A percentile compares a stretch with the other conserved stretches of the same genome.
These are phyloP conservation scores for Cercospora berteroae DNA, from an alignment of 2,329 filamentous ascomycete species.

Conservation along the genomic window DNA sequence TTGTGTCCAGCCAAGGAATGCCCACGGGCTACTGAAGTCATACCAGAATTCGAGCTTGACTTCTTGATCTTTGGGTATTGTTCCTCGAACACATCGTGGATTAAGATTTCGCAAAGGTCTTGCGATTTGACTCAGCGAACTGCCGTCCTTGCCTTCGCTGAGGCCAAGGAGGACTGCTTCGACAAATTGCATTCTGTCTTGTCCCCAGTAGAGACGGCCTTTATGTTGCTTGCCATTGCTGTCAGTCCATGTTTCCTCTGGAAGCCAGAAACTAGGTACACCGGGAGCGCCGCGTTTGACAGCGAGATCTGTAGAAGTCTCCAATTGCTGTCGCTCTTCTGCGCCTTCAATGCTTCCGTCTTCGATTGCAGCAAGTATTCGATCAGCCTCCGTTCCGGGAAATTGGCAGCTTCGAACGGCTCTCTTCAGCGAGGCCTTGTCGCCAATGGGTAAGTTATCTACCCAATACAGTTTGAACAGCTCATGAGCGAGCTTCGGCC, in stretches of 20 bases:
- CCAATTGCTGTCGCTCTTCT: constrained; percentile 16
- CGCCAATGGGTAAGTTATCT: constrained; percentile 18
- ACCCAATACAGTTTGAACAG: constrained; percentile 28
- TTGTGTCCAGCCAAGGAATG: constrained; percentile 27
- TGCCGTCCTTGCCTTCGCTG: constrained; percentile 18
- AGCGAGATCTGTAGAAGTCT: constrained; percentile 23
- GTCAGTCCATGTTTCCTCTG: constrained; percentile 22
- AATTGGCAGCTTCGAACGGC: constrained; percentile 17
- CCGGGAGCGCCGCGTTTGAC: constrained; percentile 26
- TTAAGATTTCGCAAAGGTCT: constrained; percentile 15
- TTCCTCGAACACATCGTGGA: constrained; percentile 8
- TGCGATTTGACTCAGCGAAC: constrained; percentile 10
- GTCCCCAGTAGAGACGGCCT: constrained; percentile 29
- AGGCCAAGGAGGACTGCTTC: constrained; percentile 22
- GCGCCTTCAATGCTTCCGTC: constrained; percentile 23
- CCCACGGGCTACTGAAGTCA: constrained; percentile 28
- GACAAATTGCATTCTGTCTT: constrained; percentile 29
- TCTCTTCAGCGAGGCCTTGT: constrained; percentile 12
- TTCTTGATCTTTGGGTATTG: constrained; percentile 15
- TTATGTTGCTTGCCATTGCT: constrained; percentile 8
- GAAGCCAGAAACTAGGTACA: constrained; percentile 26
- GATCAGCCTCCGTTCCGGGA: background rate
- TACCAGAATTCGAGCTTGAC: constrained; percentile 30
- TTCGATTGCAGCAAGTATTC: constrained; percentile 19
- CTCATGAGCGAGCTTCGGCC: constrained; percentile 21